A percentile compares a stretch with the other conserved stretches of the same genome.
Evolutionary conservation across 2,329 filamentous ascomycete species (phyloP).

Genomic region (Trichoderma sp.): DNA sequence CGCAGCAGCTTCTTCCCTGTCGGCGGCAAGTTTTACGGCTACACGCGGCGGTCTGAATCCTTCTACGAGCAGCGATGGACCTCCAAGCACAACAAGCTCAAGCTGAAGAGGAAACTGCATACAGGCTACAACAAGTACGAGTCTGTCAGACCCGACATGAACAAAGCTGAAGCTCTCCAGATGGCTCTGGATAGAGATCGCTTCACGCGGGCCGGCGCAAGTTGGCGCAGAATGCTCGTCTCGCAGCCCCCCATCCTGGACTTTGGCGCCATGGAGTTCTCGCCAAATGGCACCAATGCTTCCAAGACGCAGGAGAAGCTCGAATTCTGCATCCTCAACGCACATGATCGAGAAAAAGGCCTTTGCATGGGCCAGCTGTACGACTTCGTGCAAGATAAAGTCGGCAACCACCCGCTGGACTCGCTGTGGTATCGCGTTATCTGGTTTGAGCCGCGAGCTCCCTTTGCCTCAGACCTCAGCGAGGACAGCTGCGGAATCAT

Average conservation of each 20-base stretch:
- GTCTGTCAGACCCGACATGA: neutral
- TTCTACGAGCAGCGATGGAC: conserved; percentile 8
- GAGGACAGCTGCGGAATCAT: neutral
- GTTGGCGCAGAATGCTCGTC: conserved; percentile 12
- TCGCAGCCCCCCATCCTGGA: conserved; percentile 4
- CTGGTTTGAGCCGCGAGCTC: neutral
- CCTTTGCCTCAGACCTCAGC: neutral
- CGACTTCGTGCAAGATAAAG: conserved; percentile 7
- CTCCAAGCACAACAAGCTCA: neutral
- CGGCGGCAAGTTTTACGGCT: neutral
- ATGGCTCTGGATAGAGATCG: neutral
- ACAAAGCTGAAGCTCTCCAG: neutral
- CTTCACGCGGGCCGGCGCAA: conserved; percentile 7
- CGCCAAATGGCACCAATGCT: neutral
- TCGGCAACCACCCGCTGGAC: neutral
- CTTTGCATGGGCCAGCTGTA: conserved; percentile 16
- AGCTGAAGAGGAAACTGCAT: neutral
- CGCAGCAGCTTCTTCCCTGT: neutral
- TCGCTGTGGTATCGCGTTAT: neutral
- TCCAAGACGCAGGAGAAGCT: neutral
- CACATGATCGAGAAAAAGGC: neutral
- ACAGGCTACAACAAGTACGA: neutral
- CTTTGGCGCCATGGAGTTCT: conserved; percentile 1
- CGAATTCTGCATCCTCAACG: neutral
- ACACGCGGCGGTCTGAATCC: conserved; percentile 2